phyloP scores from a whole-genome alignment of 148 eudicot genomes.

The Camellia sinensis region DNA sequence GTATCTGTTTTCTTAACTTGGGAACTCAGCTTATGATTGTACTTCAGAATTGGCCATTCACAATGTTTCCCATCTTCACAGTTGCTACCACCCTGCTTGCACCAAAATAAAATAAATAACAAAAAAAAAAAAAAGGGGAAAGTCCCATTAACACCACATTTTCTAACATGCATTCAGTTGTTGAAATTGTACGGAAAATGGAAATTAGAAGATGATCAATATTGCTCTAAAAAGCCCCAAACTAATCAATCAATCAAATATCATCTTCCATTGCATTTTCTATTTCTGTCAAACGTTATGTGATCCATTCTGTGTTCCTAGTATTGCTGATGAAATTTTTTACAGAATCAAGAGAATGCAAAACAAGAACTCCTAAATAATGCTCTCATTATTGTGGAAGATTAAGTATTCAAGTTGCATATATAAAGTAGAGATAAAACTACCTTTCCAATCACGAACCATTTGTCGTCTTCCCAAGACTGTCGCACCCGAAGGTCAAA shows the following conservation, averaged over 20 bases:
- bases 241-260: background rate
- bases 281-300: no score
- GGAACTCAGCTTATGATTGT: constrained; percentile 27
- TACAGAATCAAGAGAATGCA: constrained; percentile 7
- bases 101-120: background rate
- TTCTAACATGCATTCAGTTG: background rate
- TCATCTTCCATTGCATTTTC: no score
- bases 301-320: no score
- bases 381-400: background rate
- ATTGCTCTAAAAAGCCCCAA: background rate
- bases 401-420: background rate
- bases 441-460: constrained; percentile 67
- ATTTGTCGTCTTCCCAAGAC: constrained; percentile 64
- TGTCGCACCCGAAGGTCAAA: constrained; percentile 62
- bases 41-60: constrained; percentile 26
- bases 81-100: constrained; percentile 36
- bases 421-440: background rate
- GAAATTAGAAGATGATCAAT: background rate
- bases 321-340: background rate
- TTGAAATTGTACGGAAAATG: background rate
- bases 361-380: background rate
- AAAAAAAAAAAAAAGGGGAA: background rate
- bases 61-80: constrained; percentile 36
- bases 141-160: background rate
- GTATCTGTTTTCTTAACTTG: constrained; percentile 21